A percentile compares a stretch with the other conserved stretches of the same genome.
Conservation (phyloP, 1,284 basidiomycete genomes). For the Moesziomyces parantarcticus region DNA sequence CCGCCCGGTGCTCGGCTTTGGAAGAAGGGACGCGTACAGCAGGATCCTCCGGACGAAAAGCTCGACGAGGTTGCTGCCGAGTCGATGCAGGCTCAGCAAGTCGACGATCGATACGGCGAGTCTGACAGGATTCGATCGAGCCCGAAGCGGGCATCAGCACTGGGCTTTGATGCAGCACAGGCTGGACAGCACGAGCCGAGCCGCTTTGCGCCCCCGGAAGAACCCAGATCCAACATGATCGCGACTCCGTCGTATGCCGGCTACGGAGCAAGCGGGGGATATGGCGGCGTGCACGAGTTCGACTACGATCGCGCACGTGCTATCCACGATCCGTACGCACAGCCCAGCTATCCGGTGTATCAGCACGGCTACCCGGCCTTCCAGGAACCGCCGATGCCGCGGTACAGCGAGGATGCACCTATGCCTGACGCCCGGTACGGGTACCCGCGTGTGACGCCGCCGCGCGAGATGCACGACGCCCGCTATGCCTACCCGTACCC, state of each 20-base stretch:
- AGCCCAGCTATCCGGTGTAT: neutral
- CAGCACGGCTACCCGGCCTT: neutral
- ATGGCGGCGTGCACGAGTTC: neutral
- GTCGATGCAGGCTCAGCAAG: neutral
- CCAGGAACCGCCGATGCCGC: neutral
- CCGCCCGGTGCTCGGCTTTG: constrained; percentile 42
- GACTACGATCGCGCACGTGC: neutral
- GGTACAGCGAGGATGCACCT: neutral
- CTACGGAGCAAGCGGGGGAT: neutral
- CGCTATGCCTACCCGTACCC: neutral
- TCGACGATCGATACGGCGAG: neutral
- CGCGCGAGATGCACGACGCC: neutral
- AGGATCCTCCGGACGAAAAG: constrained; percentile 15
- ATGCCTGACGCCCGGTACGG: neutral
- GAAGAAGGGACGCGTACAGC: constrained; percentile 46
- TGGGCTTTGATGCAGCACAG: neutral
- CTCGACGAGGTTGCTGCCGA: neutral
- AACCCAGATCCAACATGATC: neutral
- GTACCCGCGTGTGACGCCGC: neutral
- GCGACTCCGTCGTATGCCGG: neutral
- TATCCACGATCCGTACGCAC: neutral
- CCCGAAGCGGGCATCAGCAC: neutral
- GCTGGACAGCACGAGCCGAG: too few species aligned
- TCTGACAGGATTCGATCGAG: neutral
- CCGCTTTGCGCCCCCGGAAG: neutral